Evolutionary conservation across 352 stramenopile species (phyloP).

Genomic region (Globisporangium apiculatum): DNA sequence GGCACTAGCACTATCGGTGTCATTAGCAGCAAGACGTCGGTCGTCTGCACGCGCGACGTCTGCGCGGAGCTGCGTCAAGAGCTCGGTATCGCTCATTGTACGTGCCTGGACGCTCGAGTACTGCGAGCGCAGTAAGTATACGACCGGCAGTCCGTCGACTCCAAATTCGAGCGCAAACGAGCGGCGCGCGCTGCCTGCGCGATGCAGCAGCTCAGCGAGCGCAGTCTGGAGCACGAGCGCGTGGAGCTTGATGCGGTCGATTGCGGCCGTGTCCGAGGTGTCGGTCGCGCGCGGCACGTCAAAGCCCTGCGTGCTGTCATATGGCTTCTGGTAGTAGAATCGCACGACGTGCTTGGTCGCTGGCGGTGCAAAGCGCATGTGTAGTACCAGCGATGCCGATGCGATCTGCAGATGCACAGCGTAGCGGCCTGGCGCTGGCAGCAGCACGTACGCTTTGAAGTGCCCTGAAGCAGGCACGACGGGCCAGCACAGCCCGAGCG

Average conservation of each 20-base stretch:
- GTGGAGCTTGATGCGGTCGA: constrained; percentile 43
- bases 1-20: background rate
- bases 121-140: constrained; percentile 39
- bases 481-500: constrained; percentile 31
- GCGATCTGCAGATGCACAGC: constrained; percentile 19
- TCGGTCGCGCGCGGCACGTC: constrained; percentile 41
- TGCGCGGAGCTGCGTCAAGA: constrained; percentile 38
- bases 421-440: constrained; percentile 35
- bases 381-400: constrained; percentile 16
- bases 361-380: constrained; percentile 24
- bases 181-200: constrained; percentile 24
- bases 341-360: constrained; percentile 34
- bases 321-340: constrained; percentile 66
- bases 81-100: constrained; percentile 35
- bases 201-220: constrained; percentile 44
- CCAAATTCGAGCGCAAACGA: constrained; percentile 53
- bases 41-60: constrained; percentile 22
- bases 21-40: no score
- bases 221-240: constrained; percentile 52
- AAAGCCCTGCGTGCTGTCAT: constrained; percentile 41
- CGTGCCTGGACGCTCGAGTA: constrained; percentile 40
- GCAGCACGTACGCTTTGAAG: constrained; percentile 62
- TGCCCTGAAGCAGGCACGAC: constrained; percentile 25
- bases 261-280: constrained; percentile 48
- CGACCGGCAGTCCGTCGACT: constrained; percentile 36